Evolutionary conservation across 2,329 filamentous ascomycete genomes (phyloP).

Genomic region (Sphaerulina populicola): DNA sequence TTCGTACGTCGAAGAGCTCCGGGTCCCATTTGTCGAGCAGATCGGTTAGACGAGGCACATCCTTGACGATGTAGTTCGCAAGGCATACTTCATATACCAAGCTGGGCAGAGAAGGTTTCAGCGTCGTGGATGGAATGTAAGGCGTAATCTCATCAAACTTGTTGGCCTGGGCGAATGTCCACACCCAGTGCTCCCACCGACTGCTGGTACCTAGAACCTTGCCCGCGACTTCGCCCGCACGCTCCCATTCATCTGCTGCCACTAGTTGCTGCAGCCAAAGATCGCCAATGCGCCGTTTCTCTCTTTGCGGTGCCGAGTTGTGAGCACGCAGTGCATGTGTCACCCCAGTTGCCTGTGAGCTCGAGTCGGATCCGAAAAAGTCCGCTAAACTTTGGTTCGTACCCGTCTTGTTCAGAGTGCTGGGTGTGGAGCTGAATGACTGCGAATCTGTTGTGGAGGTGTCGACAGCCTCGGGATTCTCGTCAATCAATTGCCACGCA

Average conservation of each 20-base stretch:
- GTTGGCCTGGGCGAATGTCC: slow-evolving; percentile 76
- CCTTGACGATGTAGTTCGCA: slow-evolving; percentile 73
- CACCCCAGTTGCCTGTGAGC: slow-evolving; percentile 41
- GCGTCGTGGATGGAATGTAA: slow-evolving; percentile 67
- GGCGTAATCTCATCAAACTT: slow-evolving; percentile 85
- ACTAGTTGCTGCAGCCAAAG: slow-evolving; percentile 86
- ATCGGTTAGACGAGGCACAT: slow-evolving; percentile 67
- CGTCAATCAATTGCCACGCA: slow-evolving; percentile 81
- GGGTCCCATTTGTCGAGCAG: slow-evolving; percentile 76
- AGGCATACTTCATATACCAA: slow-evolving; percentile 83
- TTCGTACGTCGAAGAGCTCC: slow-evolving; percentile 71
- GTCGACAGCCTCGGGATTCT: slow-evolving; percentile 65
- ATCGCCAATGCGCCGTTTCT: slow-evolving; percentile 86
- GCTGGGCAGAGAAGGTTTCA: slow-evolving; percentile 69
- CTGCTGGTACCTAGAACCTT: slow-evolving; percentile 71
- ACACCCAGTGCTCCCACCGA: slow-evolving; percentile 93
- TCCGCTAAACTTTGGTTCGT: slow-evolving; percentile 27
- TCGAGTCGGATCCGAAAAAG: slow-evolving; percentile 53
- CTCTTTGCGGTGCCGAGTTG: slow-evolving; percentile 62
- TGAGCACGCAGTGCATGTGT: slow-evolving; percentile 13
- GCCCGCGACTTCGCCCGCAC: slow-evolving; percentile 71
- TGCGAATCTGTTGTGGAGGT: slow-evolving; percentile 32
- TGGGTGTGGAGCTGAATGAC: slow-evolving; percentile 32
- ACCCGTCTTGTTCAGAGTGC: slow-evolving; percentile 39
- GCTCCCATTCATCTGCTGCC: slow-evolving; percentile 62